A percentile compares a stretch with the other conserved stretches of the same genome.
phyloP scores from a whole-genome alignment of 164 flowering plant genomes.

The Nelumbo lutea region DNA sequence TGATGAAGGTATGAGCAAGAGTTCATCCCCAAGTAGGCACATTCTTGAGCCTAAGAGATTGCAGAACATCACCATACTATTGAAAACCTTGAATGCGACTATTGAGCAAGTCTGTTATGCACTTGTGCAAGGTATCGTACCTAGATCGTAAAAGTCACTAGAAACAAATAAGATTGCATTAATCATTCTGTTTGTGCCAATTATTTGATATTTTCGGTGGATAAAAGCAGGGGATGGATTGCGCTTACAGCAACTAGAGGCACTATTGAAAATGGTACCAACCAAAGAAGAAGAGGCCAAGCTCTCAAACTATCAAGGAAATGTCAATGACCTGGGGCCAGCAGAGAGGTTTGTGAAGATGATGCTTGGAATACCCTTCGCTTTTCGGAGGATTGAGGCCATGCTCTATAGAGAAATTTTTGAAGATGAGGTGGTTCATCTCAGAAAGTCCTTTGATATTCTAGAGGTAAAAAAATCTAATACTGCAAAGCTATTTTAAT shows the following conservation, averaged over 20 bases:
- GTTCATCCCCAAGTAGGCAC: constrained; percentile 82
- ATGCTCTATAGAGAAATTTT: constrained; percentile 88
- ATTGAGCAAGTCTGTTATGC: constrained; percentile 74
- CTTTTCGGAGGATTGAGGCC: constrained; percentile 70
- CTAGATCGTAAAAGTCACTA: background rate
- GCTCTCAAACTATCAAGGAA: constrained; percentile 56
- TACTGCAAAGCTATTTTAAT: background rate
- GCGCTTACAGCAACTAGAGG: constrained; percentile 67
- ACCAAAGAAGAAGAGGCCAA: constrained; percentile 84
- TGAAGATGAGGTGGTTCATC: constrained; percentile 76
- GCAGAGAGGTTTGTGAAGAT: constrained; percentile 73
- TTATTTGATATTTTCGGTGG: background rate
- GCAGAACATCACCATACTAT: constrained; percentile 89
- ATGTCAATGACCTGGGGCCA: constrained; percentile 48
- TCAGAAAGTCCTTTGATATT: constrained; percentile 73
- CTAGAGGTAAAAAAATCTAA: constrained; percentile 55
- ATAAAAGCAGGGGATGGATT: constrained; percentile 62
- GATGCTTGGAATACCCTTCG: constrained; percentile 59
- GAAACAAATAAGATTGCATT: background rate
- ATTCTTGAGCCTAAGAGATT: constrained; percentile 83
- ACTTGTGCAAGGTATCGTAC: constrained; percentile 38
- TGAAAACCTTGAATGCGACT: constrained; percentile 72
- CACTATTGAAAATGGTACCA: constrained; percentile 80
- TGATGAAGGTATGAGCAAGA: constrained; percentile 71
- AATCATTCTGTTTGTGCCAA: background rate